Evolutionary conservation across 495 filamentous ascomycete species (phyloP), one percentile per base, ranked within the genome.

Genomic region (Daldinia vernicosa): DNA sequence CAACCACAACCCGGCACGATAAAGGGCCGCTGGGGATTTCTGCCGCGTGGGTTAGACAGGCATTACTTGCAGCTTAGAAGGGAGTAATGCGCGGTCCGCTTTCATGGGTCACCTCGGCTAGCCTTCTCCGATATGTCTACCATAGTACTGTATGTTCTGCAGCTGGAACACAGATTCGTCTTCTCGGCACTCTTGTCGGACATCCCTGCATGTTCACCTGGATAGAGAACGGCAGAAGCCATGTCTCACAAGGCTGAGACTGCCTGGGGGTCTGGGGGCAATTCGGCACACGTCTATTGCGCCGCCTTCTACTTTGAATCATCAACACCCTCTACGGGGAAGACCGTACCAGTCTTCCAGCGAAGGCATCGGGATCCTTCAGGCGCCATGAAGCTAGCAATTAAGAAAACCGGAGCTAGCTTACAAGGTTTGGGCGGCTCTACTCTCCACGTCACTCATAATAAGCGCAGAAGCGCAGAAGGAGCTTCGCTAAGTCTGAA

Each of bases 201-300:
- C 71, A 74, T 60, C 71, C 70, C 59, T 74, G 67, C 67, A 74
- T 57, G 59, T 70, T 40, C 66, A 60, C 63, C 66, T 61, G 47
- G 45, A 70, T 63, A 74, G 39, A 70, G 57, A 67, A 54, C 28
- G 53, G 59, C 63, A 51, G 51, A 59, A 27, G 52, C 17, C 40
- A 33, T 74, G 71, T 74, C 71, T 74, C 67, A 74, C 71, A 74
- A 74, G 71, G 71, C 71, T 74, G 71, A 74, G 66, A 74, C 71
- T 47, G 35, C 40, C 61, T 47, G 60, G 45, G n/a, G n/a, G n/a
- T n/a, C n/a, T n/a, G n/a, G n/a, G n/a, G 60, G 45, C 58, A 60
- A 74, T 66, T 59, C 60, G 57, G 71, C 57, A 66, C 57, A 35
- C 56, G n/a, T 40, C 51, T 47, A 66, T 60, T 59, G 71, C 50